A percentile compares a stretch with the other conserved stretches of the same genome.
These are phyloP conservation scores for Coleophoma cylindrospora DNA, from an alignment of 2,329 filamentous ascomycete genomes.

Conservation along the genomic window DNA sequence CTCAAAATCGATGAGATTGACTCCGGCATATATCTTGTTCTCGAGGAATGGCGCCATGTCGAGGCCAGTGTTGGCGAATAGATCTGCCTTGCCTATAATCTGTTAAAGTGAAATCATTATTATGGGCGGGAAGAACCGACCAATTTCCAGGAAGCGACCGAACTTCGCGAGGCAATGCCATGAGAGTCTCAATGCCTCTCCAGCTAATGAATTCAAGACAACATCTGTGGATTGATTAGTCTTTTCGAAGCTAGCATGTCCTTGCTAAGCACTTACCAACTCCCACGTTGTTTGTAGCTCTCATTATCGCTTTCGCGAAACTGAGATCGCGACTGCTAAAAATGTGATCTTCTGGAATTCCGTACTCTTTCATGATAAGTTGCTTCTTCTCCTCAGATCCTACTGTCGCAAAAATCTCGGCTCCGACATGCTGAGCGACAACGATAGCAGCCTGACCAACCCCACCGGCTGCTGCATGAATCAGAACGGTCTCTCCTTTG, in stretches of 20 bases:
- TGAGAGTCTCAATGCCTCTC: not conserved
- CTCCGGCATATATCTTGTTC: conserved; percentile 13
- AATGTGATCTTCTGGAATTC: conserved; percentile 32
- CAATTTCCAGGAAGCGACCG: conserved; percentile 29
- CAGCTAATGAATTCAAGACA: not conserved
- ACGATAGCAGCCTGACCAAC: conserved; percentile 25
- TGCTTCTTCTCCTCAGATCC: conserved; percentile 5
- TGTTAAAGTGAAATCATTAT: too few relatives aligned
- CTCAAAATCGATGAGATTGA: conserved; percentile 15
- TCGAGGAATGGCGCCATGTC: conserved; percentile 19
- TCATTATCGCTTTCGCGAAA: conserved; percentile 23
- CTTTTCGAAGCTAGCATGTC: not conserved
- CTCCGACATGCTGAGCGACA: conserved; percentile 18
- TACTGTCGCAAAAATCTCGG: conserved; percentile 18
- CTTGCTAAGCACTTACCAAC: conserved; percentile 9
- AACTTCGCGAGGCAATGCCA: conserved; percentile 6
- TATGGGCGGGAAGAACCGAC: too few relatives aligned
- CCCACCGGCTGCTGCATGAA: conserved; percentile 24
- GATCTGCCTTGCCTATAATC: not conserved
- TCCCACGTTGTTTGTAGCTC: conserved; percentile 11
- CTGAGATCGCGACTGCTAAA: conserved; percentile 31
- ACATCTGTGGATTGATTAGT: not conserved
- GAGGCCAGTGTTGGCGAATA: conserved; percentile 7
- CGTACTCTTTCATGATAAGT: conserved; percentile 26
- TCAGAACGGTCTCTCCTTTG: conserved; percentile 19